These are phyloP conservation scores for Aspergillus aculeatinus DNA, from an alignment of 2,329 filamentous ascomycete species.

Conservation along the genomic window DNA sequence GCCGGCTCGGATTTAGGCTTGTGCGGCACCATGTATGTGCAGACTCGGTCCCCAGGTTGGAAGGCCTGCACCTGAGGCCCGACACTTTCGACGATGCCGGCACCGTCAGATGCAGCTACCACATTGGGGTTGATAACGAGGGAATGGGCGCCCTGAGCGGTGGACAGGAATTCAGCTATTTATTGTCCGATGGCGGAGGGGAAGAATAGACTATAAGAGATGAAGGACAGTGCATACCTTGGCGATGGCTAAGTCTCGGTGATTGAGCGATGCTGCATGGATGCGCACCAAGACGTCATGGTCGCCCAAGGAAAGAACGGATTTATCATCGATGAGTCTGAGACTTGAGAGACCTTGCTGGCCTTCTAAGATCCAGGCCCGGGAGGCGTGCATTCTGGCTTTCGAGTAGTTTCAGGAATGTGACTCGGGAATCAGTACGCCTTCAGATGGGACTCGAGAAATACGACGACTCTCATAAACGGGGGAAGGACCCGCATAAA, in stretches of 20 bases:
- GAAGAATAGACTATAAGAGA: too few relatives aligned
- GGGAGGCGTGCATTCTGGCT: neutral
- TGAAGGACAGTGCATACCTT: constrained; percentile 27
- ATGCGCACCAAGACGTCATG: constrained; percentile 66
- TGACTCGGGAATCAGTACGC: too few relatives aligned
- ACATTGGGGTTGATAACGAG: constrained; percentile 47
- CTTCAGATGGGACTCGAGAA: neutral
- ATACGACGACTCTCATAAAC: neutral
- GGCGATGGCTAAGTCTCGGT: constrained; percentile 42
- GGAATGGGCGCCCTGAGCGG: constrained; percentile 36
- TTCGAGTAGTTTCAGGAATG: neutral
- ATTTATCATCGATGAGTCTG: constrained; percentile 50
- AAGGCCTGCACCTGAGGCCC: constrained; percentile 54
- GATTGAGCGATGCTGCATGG: constrained; percentile 42
- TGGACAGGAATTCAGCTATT: constrained; percentile 29
- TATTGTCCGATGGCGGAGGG: neutral
- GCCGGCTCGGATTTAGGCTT: constrained; percentile 47
- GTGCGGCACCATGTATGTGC: constrained; percentile 51
- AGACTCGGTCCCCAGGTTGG: constrained; percentile 54
- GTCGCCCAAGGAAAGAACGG: constrained; percentile 60
- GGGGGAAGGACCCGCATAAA: neutral
- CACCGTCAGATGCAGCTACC: constrained; percentile 42
- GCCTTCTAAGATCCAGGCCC: constrained; percentile 34
- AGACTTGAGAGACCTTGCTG: constrained; percentile 40
- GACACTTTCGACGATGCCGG: constrained; percentile 43